A percentile compares a stretch with the other conserved stretches of the same genome.
phyloP scores from a whole-genome alignment of 306 rosid genomes.

The Fragaria ananassa region DNA sequence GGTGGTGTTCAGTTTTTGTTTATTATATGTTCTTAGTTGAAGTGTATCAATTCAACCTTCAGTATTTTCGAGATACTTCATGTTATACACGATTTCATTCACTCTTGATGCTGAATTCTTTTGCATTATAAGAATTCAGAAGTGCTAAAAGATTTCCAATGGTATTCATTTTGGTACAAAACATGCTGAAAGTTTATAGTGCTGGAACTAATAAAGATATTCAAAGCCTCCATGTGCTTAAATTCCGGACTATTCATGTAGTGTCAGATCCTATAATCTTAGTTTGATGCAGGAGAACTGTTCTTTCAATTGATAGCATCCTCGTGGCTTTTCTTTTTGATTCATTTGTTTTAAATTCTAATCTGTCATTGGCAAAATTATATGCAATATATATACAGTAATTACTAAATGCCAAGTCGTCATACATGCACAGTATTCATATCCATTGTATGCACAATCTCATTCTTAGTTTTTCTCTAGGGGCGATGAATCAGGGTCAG shows the following conservation, averaged over 20 bases:
- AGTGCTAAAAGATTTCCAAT: not conserved
- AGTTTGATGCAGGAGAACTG: not conserved
- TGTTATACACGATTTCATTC: not conserved
- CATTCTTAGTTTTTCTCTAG: slow-evolving; percentile 36
- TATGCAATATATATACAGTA: not conserved
- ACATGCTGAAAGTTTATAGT: not conserved
- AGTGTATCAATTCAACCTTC: not conserved
- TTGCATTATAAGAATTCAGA: not conserved
- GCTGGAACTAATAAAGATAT: not conserved
- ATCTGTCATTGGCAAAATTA: not conserved
- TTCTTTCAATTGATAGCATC: not conserved
- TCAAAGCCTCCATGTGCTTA: not conserved
- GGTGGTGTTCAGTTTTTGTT: not conserved
- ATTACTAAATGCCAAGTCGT: not conserved
- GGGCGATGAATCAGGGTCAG: slow-evolving; percentile 78
- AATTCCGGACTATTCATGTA: not conserved
- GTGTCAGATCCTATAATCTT: not conserved
- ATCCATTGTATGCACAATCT: not conserved
- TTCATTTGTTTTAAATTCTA: not conserved
- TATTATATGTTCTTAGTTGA: not conserved
- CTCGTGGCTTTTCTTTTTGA: not conserved
- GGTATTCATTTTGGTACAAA: not conserved
- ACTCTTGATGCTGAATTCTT: not conserved
- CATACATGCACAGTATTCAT: not conserved
- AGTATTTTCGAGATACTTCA: not conserved